Conservation (phyloP, 139 green algal species). For the Pseudopediastrum boryanum region DNA sequence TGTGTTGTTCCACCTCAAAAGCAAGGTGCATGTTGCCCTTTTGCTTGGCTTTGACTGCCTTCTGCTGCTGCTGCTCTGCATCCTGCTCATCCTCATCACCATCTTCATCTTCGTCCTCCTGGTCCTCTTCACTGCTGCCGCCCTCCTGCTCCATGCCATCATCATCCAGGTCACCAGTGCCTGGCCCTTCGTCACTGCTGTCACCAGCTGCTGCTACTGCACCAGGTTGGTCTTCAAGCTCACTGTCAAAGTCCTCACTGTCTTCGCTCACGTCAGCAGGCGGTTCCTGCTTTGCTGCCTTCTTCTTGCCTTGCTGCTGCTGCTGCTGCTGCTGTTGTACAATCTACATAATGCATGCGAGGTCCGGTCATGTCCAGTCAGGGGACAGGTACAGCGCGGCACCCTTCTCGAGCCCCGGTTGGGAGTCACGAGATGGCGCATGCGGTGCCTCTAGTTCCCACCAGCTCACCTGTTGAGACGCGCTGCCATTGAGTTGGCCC, state of each 20-base stretch:
- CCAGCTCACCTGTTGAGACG: too few relatives aligned
- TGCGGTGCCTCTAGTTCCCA: too few relatives aligned
- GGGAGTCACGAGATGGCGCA: too few relatives aligned
- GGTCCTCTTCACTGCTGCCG: neutral
- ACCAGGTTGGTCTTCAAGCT: neutral
- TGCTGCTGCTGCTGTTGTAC: neutral
- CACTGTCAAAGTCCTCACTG: conserved; percentile 2
- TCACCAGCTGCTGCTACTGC: conserved; percentile 30
- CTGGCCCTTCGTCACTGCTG: neutral
- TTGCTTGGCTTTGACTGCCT: conserved; percentile 11
- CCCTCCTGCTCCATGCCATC: conserved; percentile 16
- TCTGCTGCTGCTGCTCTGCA: neutral
- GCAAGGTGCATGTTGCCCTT: conserved; percentile 18
- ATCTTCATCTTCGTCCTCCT: neutral
- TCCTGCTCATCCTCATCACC: conserved; percentile 16
- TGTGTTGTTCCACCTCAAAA: conserved; percentile 27
- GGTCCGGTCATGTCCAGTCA: too few relatives aligned
- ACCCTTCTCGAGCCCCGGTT: too few relatives aligned
- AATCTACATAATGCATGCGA: too few relatives aligned
- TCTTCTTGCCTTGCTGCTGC: conserved; percentile 7
- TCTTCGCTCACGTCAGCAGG: neutral
- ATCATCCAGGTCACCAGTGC: conserved; percentile 16
- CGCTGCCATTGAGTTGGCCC: too few relatives aligned
- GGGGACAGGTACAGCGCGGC: too few relatives aligned
- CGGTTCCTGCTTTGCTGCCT: conserved; percentile 6